Base-by-base conservation (phyloP, 2,329 filamentous ascomycete species). In the Penicillium italicum region DNA sequence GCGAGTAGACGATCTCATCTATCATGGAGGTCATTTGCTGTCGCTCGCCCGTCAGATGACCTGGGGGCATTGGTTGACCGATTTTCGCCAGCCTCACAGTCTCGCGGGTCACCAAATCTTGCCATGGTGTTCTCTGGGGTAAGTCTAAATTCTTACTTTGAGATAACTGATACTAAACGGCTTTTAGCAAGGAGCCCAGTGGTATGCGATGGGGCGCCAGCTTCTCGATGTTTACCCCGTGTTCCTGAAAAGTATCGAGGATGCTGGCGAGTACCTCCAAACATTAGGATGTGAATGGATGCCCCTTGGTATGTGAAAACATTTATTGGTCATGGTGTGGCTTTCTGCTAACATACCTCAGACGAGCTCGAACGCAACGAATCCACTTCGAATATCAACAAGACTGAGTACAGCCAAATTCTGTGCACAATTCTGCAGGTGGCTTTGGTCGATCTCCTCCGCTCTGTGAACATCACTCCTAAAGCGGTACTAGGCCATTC, bases 141-240 rank as follows among this genome's bases (percentile, higher is more conserved):
- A 38, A 40, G 36, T 31, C 11, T 36, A 30, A 7, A 2, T 31
- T 43, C 22, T n/a, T 56, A 2, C 43, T 42, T 34, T 20, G 20
- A 20, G 37, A 36, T 20, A 11, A 33, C 7, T 12, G 42, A 45
- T n/a, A 33, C 55, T 57, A 26, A 55, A 8, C 5, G 20, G 49
- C 11, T 10, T 20, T 16, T 33, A 56, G 36, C 68, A 70, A 53
- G 68, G 68, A 34, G 67, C 68, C 24, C 66, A 69, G 31, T 70
- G 66, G 66, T 37, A 56, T 50, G 55, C 55, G 12, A 69, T 71
- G 67, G 68, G 67, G 1, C n/a, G 50, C 12, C 57, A 65, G 45
- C 49, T 69, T 12, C 31, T 68, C 5, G 12, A 42, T 31, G 22
- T 31, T 2, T 64, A 64, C 52, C 50, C 58, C 2, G 46, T 50